A percentile compares a stretch with the other conserved stretches of the same genome.
Conservation (phyloP, 1,284 basidiomycete genomes). For the Marasmius fiardii region DNA sequence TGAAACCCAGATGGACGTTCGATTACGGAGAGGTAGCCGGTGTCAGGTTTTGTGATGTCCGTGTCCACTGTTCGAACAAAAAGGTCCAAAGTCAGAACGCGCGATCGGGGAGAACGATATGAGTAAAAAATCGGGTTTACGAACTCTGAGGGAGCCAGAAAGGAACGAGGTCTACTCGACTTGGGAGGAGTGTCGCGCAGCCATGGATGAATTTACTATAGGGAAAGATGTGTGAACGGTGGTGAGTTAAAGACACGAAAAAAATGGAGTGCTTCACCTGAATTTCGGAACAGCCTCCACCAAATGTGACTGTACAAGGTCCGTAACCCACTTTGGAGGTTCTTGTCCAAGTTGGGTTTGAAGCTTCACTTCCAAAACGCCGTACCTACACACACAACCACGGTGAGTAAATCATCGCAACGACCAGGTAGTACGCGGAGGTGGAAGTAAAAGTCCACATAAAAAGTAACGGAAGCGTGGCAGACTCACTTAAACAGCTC, state of each 20-base stretch:
- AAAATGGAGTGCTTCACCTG: conserved; percentile 44
- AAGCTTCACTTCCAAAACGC: conserved; percentile 95
- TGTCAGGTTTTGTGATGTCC: conserved; percentile 88
- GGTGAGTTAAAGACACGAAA: not conserved
- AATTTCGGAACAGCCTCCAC: conserved; percentile 94
- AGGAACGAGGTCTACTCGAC: conserved; percentile 95
- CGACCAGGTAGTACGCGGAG: too few species aligned
- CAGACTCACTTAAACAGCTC: conserved; percentile 85
- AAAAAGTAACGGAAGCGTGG: too few species aligned
- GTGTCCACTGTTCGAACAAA: conserved; percentile 95
- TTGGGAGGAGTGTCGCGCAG: conserved; percentile 89
- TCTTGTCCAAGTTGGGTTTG: conserved; percentile 97
- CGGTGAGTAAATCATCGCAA: not conserved
- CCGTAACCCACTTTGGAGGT: conserved; percentile 95
- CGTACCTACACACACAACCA: conserved; percentile 45
- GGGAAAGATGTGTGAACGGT: conserved; percentile 9
- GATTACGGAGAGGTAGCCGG: conserved; percentile 74
- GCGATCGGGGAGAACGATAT: not conserved
- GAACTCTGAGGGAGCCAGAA: conserved; percentile 97
- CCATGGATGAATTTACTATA: conserved; percentile 96
- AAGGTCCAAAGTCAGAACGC: conserved; percentile 12
- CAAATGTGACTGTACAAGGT: conserved; percentile 91
- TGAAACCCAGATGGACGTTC: too few species aligned
- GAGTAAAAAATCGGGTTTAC: conserved; percentile 4
- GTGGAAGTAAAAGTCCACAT: too few species aligned